These are phyloP conservation scores for Trametes cubensis DNA, from an alignment of 768 basidiomycete genomes.

Conservation along the genomic window DNA sequence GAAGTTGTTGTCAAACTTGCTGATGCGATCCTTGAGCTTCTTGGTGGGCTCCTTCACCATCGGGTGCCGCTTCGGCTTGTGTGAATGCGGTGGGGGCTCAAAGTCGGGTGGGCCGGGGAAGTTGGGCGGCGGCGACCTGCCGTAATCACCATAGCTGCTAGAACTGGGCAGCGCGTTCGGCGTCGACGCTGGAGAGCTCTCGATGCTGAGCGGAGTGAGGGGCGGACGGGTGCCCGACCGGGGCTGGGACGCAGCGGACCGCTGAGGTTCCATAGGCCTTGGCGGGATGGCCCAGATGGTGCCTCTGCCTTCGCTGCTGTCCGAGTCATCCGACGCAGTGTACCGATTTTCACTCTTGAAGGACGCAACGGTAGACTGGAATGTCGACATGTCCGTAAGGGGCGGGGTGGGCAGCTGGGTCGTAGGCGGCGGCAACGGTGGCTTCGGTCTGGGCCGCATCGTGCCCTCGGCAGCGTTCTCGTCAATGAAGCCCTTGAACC, in stretches of 20 bases:
- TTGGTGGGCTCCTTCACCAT: constrained; percentile 15
- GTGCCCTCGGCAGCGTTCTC: constrained; percentile 25
- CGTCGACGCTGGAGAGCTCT: constrained; percentile 26
- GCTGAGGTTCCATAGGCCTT: constrained; percentile 17
- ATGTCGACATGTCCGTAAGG: constrained; percentile 11
- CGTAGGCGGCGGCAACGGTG: constrained; percentile 4
- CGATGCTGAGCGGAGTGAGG: constrained; percentile 32
- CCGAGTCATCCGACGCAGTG: constrained; percentile 48
- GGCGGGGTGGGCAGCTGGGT: constrained; percentile 17
- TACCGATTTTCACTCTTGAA: constrained; percentile 23
- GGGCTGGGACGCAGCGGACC: constrained; percentile 3
- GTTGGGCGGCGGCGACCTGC: constrained; percentile 18
- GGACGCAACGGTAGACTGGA: constrained; percentile 13
- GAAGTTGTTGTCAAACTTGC: constrained; percentile 42
- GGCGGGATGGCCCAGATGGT: constrained; percentile 51
- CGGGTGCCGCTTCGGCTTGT: constrained; percentile 2
- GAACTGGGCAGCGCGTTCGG: constrained; percentile 11
- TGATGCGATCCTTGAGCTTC: constrained; percentile 31
- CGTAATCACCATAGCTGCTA: constrained; percentile 11
- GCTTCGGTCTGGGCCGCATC: constrained; percentile 10
- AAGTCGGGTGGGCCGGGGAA: constrained; percentile 26
- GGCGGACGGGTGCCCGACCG: constrained; percentile 22
- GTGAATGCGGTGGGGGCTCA: constrained; percentile 24
- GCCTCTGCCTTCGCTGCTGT: constrained; percentile 45
- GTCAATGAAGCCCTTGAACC: constrained; percentile 25